phyloP scores from a whole-genome alignment of 768 basidiomycete genomes.

The Suillus lakei region DNA sequence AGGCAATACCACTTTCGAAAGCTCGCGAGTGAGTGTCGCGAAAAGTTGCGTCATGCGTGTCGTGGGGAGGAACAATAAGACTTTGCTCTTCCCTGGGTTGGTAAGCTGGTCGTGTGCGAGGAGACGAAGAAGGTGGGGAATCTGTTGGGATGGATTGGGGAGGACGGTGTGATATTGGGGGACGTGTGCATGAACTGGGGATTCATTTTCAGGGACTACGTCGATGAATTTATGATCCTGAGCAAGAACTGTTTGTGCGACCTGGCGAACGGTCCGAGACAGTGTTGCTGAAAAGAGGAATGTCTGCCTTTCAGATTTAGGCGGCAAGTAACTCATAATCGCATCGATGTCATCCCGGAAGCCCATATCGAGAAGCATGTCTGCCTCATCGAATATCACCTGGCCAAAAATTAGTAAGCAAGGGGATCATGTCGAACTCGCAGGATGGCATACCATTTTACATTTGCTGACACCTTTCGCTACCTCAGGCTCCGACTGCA shows the following conservation, averaged over 20 bases:
- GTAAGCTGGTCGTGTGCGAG: constrained; percentile 87
- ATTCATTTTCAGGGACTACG: constrained; percentile 62
- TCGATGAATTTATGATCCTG: constrained; percentile 74
- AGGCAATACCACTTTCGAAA: constrained; percentile 51
- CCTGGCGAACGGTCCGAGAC: constrained; percentile 68
- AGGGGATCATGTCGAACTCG: constrained; percentile 4
- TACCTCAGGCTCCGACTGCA: constrained; percentile 63
- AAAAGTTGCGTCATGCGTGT: constrained; percentile 85
- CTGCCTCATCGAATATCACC: constrained; percentile 93
- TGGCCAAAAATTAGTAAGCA: constrained; percentile 32
- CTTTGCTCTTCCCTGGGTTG: constrained; percentile 69
- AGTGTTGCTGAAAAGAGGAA: constrained; percentile 93
- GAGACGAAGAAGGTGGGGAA: constrained; percentile 80
- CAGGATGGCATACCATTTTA: constrained; percentile 54
- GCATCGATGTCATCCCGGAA: constrained; percentile 86
- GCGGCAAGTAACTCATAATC: constrained; percentile 67
- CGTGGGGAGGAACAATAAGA: constrained; percentile 84
- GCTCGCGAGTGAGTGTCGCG: constrained; percentile 59
- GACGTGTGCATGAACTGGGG: constrained; percentile 68
- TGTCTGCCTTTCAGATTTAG: constrained; percentile 74
- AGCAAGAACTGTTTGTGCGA: constrained; percentile 65
- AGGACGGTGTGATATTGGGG: constrained; percentile 85
- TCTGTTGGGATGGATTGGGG: constrained; percentile 62
- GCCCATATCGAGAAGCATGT: constrained; percentile 90
- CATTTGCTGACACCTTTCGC: constrained; percentile 55